Evolutionary conservation across 2,329 filamentous ascomycete genomes (phyloP).

Genomic region (Talaromyces verruculosus): DNA sequence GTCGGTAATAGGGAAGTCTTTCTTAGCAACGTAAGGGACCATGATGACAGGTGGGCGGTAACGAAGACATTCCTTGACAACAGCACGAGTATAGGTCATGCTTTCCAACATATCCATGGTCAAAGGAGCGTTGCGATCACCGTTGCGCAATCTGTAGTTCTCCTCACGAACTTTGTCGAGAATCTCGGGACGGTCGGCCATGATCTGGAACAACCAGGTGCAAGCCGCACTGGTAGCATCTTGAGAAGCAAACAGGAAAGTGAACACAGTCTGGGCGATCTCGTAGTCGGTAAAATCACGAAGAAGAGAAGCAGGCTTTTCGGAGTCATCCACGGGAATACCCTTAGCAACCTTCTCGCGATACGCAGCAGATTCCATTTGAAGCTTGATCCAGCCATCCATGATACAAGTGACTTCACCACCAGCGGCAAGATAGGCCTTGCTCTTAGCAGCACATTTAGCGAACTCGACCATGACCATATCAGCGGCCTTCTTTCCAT

Average conservation of each 20-base stretch:
- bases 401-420: conserved; percentile 88
- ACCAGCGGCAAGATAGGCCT: conserved; percentile 85
- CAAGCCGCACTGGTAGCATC: conserved; percentile 92
- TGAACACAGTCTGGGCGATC: conserved; percentile 90
- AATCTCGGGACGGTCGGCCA: conserved; percentile 90
- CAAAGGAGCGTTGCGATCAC: conserved; percentile 68
- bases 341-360: conserved; percentile 74
- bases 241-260: conserved; percentile 95
- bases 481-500: conserved; percentile 91
- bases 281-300: conserved; percentile 88
- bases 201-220: conserved; percentile 93
- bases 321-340: conserved; percentile 63
- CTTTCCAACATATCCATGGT: conserved; percentile 85
- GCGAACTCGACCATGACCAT: conserved; percentile 87
- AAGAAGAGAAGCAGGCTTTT: conserved; percentile 80
- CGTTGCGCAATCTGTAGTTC: conserved; percentile 74
- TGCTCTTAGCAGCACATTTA: conserved; percentile 90
- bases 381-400: conserved; percentile 88
- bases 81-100: conserved; percentile 84
- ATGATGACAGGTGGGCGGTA: conserved; percentile 96
- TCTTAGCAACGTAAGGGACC: conserved; percentile 94
- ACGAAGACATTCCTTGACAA: conserved; percentile 85
- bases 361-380: conserved; percentile 82
- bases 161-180: conserved; percentile 89
- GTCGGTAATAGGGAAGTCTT: conserved; percentile 85